Evolutionary conservation across 1,139 yeast species (phyloP), one percentile per base, ranked within the genome.

Genomic region (Arxiozyma bovina): DNA sequence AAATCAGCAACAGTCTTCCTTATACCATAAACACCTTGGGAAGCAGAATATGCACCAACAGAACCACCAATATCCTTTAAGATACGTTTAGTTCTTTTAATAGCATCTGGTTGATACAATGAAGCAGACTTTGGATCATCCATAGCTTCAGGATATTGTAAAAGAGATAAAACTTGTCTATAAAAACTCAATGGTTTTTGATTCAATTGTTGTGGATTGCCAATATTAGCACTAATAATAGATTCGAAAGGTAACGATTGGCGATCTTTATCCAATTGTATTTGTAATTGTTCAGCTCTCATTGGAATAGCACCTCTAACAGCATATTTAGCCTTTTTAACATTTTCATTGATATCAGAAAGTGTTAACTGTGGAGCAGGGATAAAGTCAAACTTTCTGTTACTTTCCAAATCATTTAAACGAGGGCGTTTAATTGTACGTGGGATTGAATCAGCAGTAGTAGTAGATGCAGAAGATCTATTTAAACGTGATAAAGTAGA

Each of bases 181-280:
- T 89, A 90, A 77, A 94, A 94, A n/a, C 96, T 88, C 65, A 93
- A 76, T 1, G 99, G 99, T 64, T 83, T 79, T 71, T 93, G 99
- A 63, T 88, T 93, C 65, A 93, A 77, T 69, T 91, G 98, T 71
- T 93, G 99, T 1, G 99, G 99, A 69, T 94, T 94, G 42, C 99
- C 99, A 59, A 93, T 93, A 70, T 94, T 93, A 58, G 97, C 95
- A 64, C 82, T 83, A 66, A 93, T 84, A 62, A 93, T 88, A 58
- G 79, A 74, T 50, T 78, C 74, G 67, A 90, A 94, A 0, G 96
- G 96, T 58, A 89, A 74, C 2, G 87, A 81, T 42, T 75, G 77
- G 22, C 85, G 83, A 51, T 79, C 75, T 50, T 73, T 67, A 34
- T 70, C 68, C 51, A 86, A 73, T 59, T 83, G 78, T 12, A 72